phyloP scores from a whole-genome alignment of 2,329 filamentous ascomycete species.

The Fusarium drepaniforme region DNA sequence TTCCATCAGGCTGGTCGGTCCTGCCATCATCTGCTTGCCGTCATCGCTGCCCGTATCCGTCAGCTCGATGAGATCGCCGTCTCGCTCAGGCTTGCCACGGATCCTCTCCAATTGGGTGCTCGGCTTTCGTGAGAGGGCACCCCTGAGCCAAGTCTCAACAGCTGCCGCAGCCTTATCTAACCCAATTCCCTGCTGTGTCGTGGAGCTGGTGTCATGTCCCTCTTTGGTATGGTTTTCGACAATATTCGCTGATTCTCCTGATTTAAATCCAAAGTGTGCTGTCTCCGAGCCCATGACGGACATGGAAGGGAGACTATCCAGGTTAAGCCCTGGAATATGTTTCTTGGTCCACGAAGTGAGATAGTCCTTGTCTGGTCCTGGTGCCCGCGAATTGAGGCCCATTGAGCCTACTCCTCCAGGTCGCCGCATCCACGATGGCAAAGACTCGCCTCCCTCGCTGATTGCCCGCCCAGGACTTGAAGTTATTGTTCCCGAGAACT shows the following conservation, averaged over 20 bases:
- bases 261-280: conserved; percentile 67
- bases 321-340: conserved; percentile 83
- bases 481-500: conserved; percentile 48
- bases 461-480: conserved; percentile 53
- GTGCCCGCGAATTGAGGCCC: conserved; percentile 74
- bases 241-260: conserved; percentile 54
- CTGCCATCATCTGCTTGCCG: conserved; percentile 49
- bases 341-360: conserved; percentile 87
- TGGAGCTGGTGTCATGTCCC: conserved; percentile 56
- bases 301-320: conserved; percentile 76
- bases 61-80: conserved; percentile 78
- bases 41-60: conserved; percentile 72
- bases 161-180: conserved; percentile 89
- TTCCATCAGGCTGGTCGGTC: conserved; percentile 46
- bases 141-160: conserved; percentile 91
- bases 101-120: conserved; percentile 62
- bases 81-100: conserved; percentile 51
- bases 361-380: conserved; percentile 86
- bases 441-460: conserved; percentile 54
- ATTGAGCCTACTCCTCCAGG: conserved; percentile 92
- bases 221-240: conserved; percentile 66
- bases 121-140: conserved; percentile 77
- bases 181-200: conserved; percentile 62
- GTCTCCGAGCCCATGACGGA: conserved; percentile 73
- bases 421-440: conserved; percentile 77